phyloP scores from a whole-genome alignment of 129 eudicot genomes.

The Rutidosis leptorrhynchoides region DNA sequence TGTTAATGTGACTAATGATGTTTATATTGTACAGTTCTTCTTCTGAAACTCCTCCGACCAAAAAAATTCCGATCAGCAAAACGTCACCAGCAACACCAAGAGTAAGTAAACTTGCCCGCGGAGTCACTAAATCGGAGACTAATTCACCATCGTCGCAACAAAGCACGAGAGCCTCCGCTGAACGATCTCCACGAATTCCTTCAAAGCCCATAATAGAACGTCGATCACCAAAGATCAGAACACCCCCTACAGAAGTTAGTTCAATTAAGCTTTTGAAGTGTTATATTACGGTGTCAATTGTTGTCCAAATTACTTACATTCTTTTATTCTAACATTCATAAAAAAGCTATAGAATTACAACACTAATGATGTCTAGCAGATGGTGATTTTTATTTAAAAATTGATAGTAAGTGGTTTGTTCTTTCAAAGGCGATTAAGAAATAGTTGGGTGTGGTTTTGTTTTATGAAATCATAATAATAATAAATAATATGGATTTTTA shows the following conservation, averaged over 20 bases:
- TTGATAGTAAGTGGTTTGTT: background rate
- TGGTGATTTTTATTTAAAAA: background rate
- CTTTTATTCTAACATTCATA: slow-evolving; percentile 1
- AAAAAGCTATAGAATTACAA: slow-evolving; percentile 6
- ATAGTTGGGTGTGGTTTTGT: background rate
- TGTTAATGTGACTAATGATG: slow-evolving; percentile 18
- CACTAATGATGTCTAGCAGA: background rate
- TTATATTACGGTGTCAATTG: slow-evolving; percentile 1
- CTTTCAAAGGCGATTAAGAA: background rate
- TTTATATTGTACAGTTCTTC: slow-evolving; percentile 46
- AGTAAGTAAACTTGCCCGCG: slow-evolving; percentile 48
- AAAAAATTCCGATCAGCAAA: slow-evolving; percentile 53
- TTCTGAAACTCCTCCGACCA: slow-evolving; percentile 35
- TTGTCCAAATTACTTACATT: background rate
- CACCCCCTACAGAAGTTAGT: slow-evolving; percentile 72
- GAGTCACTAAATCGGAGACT: slow-evolving; percentile 53
- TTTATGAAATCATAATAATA: background rate
- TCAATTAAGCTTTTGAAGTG: background rate
- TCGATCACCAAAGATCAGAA: slow-evolving; percentile 56
- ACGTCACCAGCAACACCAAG: slow-evolving; percentile 70
- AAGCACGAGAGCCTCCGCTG: slow-evolving; percentile 52
- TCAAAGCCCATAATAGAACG: slow-evolving; percentile 58
- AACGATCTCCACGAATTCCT: slow-evolving; percentile 63
- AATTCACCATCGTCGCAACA: slow-evolving; percentile 66
- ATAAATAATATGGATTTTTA: too few species aligned